Base-by-base conservation (phyloP, 2,329 filamentous ascomycete species). In the Coniochaeta sp. region DNA sequence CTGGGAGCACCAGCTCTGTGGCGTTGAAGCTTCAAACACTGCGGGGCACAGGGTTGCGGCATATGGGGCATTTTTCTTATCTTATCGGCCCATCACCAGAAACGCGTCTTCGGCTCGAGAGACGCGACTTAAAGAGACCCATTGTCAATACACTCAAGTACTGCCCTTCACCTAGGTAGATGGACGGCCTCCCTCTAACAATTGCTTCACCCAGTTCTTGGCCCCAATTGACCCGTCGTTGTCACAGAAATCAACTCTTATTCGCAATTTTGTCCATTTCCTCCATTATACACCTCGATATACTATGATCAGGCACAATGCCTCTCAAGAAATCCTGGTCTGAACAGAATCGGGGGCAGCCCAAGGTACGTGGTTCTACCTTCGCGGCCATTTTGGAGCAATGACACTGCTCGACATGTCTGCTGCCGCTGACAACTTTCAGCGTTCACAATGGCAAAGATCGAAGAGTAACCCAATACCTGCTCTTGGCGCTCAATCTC, bases 391-490 rank as follows among this genome's bases (percentile, higher is more conserved):
- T 12, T 6, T 24, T 22, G 26, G 47, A 52, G 10, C 22, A 17
- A 26, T 5, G 14, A 16, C 6, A 28, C n/a, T 52, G 22, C 26
- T 28, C 47, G 30, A 24, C 22, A 26, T 16, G 24, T 52, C 14
- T 52, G 9, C 47, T 30, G 47, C 30, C 69, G 30, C 65, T 65
- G 54, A 72, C 26, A 57, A 50, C 38, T 57, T 63, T 56, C 61
- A 77, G 70, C 71, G 75, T 42, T 72, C 73, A 57, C 75, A 77
- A 68, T 85, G 82, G 83, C 78, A 80, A 66, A 77, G 82, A 66
- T 79, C 80, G 32, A 81, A 78, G 65, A 84, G 79, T 68, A 76
- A 83, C 67, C 77, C 81, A 5, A 69, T 74, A 54, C 72, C 71
- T 44, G 66, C 68, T 54, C 69, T 74, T 60, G 70, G 71, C 40